A percentile compares a stretch with the other conserved stretches of the same genome.
phyloP scores from a whole-genome alignment of 2,329 filamentous ascomycete genomes.

The Colletotrichum simmondsii region DNA sequence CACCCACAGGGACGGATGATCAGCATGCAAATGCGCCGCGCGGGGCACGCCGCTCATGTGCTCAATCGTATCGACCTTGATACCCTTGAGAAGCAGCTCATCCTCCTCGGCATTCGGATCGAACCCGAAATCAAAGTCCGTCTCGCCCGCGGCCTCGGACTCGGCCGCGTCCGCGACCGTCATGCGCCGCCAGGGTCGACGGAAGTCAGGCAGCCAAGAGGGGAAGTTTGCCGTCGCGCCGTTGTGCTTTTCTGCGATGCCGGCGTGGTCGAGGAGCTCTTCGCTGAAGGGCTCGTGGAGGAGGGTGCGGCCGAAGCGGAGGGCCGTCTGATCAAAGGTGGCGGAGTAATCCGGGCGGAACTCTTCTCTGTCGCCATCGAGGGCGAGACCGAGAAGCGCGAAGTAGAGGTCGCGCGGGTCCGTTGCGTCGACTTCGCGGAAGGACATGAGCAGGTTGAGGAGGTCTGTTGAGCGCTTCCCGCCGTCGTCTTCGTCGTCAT shows the following conservation, averaged over 20 bases:
- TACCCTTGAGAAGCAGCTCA: conserved; percentile 24
- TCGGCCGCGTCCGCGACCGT: conserved; percentile 33
- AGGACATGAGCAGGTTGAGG: conserved; percentile 27
- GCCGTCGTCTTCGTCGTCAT: conserved; percentile 4
- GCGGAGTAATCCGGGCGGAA: conserved; percentile 32
- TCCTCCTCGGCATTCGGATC: conserved; percentile 25
- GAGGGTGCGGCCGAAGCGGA: conserved; percentile 31
- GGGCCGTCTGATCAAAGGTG: conserved; percentile 27
- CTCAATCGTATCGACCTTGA: conserved; percentile 24
- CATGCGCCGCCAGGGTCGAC: conserved; percentile 30
- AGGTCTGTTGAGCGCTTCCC: conserved; percentile 24
- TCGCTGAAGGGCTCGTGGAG: conserved; percentile 32
- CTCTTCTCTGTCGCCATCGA: conserved; percentile 31
- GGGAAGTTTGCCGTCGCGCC: conserved; percentile 12
- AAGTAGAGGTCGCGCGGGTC: conserved; percentile 34
- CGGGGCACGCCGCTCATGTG: conserved; percentile 27
- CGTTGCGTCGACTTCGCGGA: conserved; percentile 34
- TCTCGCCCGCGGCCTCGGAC: conserved; percentile 30
- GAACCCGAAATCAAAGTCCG: conserved; percentile 32
- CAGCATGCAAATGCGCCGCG: conserved; percentile 26
- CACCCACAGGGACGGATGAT: conserved; percentile 24
- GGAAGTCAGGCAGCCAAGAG: conserved; percentile 32
- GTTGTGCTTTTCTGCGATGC: conserved; percentile 20
- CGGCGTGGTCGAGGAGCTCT: conserved; percentile 33
- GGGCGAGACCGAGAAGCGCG: conserved; percentile 29